Percentiles rank a stretch among this genome's conserved stretches.
Evolutionary conservation across 208 protist species (phyloP).

Genomic region (Naegleria gruberi): DNA sequence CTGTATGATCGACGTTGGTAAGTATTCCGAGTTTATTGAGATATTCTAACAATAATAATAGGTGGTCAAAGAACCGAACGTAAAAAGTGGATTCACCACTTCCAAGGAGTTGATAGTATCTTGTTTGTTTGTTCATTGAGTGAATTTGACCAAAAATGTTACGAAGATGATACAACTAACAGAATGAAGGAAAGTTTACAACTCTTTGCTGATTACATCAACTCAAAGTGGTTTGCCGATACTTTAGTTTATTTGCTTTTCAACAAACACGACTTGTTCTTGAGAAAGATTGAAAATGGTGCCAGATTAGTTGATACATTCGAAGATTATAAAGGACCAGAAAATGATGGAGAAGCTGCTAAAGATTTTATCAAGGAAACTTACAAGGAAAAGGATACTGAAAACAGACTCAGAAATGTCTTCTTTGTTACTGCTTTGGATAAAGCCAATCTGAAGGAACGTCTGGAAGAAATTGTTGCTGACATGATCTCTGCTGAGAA

Average conservation of each 20-base stretch:
- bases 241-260: conserved; percentile 66
- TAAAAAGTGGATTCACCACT: conserved; percentile 36
- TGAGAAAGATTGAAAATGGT: conserved; percentile 49
- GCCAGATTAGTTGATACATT: conserved; percentile 49
- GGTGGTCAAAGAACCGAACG: conserved; percentile 36
- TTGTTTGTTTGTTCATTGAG: conserved; percentile 49
- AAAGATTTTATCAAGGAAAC: background rate
- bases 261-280: conserved; percentile 72
- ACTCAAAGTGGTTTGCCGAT: conserved; percentile 53
- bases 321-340: conserved; percentile 53
- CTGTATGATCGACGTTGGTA: background rate
- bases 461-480: background rate
- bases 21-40: conserved; percentile 28
- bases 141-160: conserved; percentile 59
- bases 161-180: conserved; percentile 58
- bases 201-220: conserved; percentile 65
- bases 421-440: background rate
- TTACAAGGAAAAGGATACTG: background rate
- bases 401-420: background rate
- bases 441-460: background rate
- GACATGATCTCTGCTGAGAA: background rate
- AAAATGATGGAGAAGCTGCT: background rate
- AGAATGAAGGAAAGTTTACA: conserved; percentile 62
- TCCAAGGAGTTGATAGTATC: conserved; percentile 29
- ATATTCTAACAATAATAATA: no score